Evolutionary conservation across 2,329 filamentous ascomycete genomes (phyloP).

Genomic region (Byssochlamys sp.): DNA sequence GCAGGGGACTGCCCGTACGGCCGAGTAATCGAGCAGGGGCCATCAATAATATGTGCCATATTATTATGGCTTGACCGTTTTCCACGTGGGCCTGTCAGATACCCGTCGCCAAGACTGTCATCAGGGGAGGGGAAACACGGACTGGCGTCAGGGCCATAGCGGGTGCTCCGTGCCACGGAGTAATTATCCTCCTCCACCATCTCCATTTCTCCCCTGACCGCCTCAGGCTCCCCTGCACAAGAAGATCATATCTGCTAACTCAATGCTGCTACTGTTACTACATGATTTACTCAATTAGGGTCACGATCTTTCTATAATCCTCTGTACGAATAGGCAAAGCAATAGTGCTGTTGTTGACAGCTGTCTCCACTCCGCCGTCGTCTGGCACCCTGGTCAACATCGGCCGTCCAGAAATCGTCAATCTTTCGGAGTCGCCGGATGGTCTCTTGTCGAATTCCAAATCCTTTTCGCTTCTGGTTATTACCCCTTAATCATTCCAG

Average conservation of each 20-base stretch:
- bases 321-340: background rate
- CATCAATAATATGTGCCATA: background rate
- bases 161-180: background rate
- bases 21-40: background rate
- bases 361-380: background rate
- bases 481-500: background rate
- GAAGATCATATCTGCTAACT: background rate
- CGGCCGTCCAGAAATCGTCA: background rate
- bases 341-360: background rate
- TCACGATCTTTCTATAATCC: background rate
- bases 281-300: background rate
- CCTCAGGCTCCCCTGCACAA: background rate
- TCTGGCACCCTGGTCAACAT: background rate
- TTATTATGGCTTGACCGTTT: background rate
- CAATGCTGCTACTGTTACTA: background rate
- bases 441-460: background rate
- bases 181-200: background rate
- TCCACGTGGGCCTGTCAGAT: conserved; percentile 1
- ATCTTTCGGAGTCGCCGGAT: background rate
- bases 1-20: background rate
- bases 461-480: background rate
- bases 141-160: background rate
- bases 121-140: background rate
- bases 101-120: background rate
- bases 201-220: background rate